phyloP scores from a whole-genome alignment of 2,329 filamentous ascomycete species.

The Colletotrichum sp. region DNA sequence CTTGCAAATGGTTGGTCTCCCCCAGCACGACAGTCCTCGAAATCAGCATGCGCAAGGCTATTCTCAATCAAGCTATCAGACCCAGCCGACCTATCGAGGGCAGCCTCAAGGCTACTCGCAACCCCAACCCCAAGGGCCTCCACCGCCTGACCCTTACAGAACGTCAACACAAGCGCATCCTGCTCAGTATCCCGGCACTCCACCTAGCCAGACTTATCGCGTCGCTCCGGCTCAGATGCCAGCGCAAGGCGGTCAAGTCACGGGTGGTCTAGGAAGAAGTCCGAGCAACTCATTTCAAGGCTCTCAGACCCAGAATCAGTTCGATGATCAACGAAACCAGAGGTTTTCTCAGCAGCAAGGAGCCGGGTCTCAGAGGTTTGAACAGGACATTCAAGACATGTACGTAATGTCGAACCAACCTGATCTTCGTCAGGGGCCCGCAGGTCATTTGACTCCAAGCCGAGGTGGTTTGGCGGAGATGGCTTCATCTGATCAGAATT shows the following conservation, averaged over 20 bases:
- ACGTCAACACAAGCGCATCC: not conserved
- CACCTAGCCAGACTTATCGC: not conserved
- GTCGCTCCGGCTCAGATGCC: not conserved
- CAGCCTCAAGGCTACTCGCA: not conserved
- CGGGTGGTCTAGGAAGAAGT: not conserved
- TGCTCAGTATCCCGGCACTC: not conserved
- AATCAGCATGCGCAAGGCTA: not conserved
- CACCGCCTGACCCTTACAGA: not conserved
- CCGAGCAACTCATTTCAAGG: not conserved
- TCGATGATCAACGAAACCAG: not conserved
- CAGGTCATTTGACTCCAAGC: not conserved
- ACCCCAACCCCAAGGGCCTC: not conserved
- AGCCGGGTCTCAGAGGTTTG: not conserved
- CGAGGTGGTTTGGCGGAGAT: not conserved
- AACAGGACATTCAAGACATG: not conserved
- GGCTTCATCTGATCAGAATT: not conserved
- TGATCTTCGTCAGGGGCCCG: not conserved
- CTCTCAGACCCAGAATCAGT: not conserved
- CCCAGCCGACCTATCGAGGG: fast-evolving
- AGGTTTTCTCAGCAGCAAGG: not conserved
- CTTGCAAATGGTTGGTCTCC: fast-evolving
- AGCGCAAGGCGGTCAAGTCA: not conserved
- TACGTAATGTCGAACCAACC: not conserved
- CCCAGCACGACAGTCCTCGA: fast-evolving
- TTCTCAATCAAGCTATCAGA: fast-evolving